Evolutionary conservation across 2,329 filamentous ascomycete species (phyloP).

Genomic region (Stemphylium vesicarium): DNA sequence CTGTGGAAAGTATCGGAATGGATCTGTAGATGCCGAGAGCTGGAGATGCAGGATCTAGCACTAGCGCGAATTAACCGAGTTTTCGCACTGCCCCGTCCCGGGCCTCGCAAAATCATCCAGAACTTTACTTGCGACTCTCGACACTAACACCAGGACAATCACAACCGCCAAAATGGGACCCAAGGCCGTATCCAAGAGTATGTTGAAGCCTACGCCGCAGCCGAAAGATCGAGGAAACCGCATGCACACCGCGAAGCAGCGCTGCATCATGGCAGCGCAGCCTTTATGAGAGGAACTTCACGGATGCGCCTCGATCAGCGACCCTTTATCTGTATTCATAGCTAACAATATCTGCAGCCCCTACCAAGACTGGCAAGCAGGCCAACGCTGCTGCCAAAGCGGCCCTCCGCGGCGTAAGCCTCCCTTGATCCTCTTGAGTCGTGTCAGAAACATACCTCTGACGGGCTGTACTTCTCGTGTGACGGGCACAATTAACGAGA

Average conservation of each 20-base stretch:
- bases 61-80: conserved; percentile 27
- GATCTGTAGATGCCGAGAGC: conserved; percentile 23
- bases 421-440: conserved; percentile 50
- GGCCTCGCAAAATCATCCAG: conserved; percentile 13
- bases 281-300: conserved; percentile 22
- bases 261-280: conserved; percentile 12
- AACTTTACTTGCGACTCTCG: conserved; percentile 35
- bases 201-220: conserved; percentile 20
- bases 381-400: conserved; percentile 95
- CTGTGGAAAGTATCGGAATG: not conserved
- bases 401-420: conserved; percentile 89
- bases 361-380: conserved; percentile 72
- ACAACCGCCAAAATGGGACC: conserved; percentile 50
- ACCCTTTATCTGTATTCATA: conserved; percentile 10
- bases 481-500: conserved; percentile 49
- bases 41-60: conserved; percentile 17
- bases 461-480: conserved; percentile 56
- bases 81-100: conserved; percentile 19
- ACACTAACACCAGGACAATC: conserved; percentile 44
- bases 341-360: conserved; percentile 49
- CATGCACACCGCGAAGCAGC: conserved; percentile 13
- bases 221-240: conserved; percentile 16
- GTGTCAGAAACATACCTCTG: conserved; percentile 60
- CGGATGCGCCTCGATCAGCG: conserved; percentile 32
- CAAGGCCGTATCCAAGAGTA: conserved; percentile 49